phyloP scores from a whole-genome alignment of 2,329 filamentous ascomycete genomes.

The Diplodia sapinea region DNA sequence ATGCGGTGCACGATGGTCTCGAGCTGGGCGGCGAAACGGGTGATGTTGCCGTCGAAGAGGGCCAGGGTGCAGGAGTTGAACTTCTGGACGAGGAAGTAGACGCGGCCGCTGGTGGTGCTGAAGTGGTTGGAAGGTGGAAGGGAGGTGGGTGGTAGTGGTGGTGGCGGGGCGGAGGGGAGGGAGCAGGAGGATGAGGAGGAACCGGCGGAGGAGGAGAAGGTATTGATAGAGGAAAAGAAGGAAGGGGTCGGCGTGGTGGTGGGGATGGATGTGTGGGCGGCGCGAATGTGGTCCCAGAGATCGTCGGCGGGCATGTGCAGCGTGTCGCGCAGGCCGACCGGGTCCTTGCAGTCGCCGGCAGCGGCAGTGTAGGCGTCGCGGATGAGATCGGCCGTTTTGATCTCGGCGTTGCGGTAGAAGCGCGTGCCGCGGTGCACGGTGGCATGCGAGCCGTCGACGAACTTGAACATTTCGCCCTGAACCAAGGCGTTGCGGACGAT shows the following conservation, averaged over 20 bases:
- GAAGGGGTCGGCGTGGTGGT: background rate
- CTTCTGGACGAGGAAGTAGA: background rate
- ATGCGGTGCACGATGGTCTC: background rate
- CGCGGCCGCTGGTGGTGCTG: background rate
- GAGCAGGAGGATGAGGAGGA: background rate
- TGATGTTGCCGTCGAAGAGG: background rate
- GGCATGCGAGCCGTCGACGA: conserved; percentile 9
- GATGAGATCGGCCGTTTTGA: conserved; percentile 10
- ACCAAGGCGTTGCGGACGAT: conserved; percentile 8
- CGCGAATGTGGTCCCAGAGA: conserved; percentile 20
- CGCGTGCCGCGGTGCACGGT: background rate
- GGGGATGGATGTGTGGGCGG: background rate
- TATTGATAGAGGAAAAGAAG: background rate
- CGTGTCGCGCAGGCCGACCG: background rate
- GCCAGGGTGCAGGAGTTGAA: background rate
- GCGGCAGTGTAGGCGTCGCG: conserved; percentile 3
- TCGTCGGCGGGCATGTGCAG: background rate
- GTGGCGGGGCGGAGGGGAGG: background rate
- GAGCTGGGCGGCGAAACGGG: conserved; percentile 6
- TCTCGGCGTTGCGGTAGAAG: conserved; percentile 12
- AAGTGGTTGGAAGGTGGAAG: background rate
- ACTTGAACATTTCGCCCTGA: conserved; percentile 1
- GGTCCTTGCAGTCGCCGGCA: background rate
- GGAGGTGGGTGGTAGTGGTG: background rate
- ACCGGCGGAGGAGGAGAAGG: background rate